phyloP scores from a whole-genome alignment of 164 flowering plant species.

The Chimonanthus praecox region DNA sequence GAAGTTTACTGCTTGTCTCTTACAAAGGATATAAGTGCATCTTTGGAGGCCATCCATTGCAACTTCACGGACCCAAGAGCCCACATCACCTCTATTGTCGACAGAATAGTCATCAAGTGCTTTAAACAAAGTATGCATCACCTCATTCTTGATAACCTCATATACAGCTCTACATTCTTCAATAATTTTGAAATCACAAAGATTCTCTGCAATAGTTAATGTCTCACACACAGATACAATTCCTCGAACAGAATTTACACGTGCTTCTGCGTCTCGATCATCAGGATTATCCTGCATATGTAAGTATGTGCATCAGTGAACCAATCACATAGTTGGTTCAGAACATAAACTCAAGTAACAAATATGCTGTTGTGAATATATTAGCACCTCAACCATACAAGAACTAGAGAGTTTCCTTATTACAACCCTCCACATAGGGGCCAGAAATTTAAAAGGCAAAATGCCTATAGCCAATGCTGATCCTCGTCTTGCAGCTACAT shows the following conservation, averaged over 20 bases:
- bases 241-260: slow-evolving; percentile 89
- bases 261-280: slow-evolving; percentile 95
- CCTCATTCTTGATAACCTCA: slow-evolving; percentile 58
- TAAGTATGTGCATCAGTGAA: neutral
- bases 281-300: slow-evolving; percentile 67
- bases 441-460: slow-evolving; percentile 62
- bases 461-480: slow-evolving; percentile 85
- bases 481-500: slow-evolving; percentile 88
- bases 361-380: neutral
- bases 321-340: neutral
- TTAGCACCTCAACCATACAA: slow-evolving; percentile 67
- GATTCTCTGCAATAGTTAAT: slow-evolving; percentile 33
- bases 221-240: slow-evolving; percentile 83
- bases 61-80: slow-evolving; percentile 99
- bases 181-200: slow-evolving; percentile 17
- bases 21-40: slow-evolving; percentile 77
- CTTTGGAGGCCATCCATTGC: slow-evolving; percentile 86
- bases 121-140: slow-evolving; percentile 62
- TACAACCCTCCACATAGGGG: slow-evolving; percentile 57
- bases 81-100: slow-evolving; percentile 99
- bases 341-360: neutral
- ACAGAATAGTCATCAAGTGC: slow-evolving; percentile 94
- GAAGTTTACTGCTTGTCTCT: slow-evolving; percentile 27
- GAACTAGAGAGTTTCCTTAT: slow-evolving; percentile 63
- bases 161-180: slow-evolving; percentile 45